Percentiles rank a stretch among this genome's conserved stretches.
Conservation (phyloP, 1,139 yeast genomes). For the Nakaseomyces uthaithaninus region DNA sequence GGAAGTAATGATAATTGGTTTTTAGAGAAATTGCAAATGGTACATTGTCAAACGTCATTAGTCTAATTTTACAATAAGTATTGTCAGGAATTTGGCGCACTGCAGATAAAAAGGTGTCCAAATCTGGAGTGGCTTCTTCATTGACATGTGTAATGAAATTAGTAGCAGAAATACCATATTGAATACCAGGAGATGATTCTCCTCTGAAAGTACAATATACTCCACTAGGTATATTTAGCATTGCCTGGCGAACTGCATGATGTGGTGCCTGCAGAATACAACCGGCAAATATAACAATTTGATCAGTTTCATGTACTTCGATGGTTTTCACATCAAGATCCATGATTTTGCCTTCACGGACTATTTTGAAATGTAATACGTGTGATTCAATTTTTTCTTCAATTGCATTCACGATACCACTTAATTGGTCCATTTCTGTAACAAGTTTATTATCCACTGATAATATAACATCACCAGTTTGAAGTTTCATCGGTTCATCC, state of each 20-base stretch:
- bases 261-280: conserved; percentile 60
- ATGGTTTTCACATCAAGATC: conserved; percentile 55
- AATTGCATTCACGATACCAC: conserved; percentile 40
- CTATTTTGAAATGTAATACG: conserved; percentile 49
- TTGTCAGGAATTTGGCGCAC: conserved; percentile 65
- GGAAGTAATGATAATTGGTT: conserved; percentile 86
- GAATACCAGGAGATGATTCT: conserved; percentile 79
- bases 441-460: conserved; percentile 60
- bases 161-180: conserved; percentile 71
- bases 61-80: conserved; percentile 70
- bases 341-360: conserved; percentile 50
- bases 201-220: conserved; percentile 69
- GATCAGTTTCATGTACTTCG: conserved; percentile 51
- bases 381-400: conserved; percentile 28
- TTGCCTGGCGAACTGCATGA: conserved; percentile 67
- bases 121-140: conserved; percentile 61
- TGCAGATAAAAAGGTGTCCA: conserved; percentile 55
- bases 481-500: conserved; percentile 34
- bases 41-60: conserved; percentile 76
- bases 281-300: conserved; percentile 75
- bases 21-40: conserved; percentile 81
- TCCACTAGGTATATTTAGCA: conserved; percentile 69
- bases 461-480: conserved; percentile 64
- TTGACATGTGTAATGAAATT: conserved; percentile 86
- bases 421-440: conserved; percentile 59